phyloP scores from a whole-genome alignment of 2,329 filamentous ascomycete species.

The Spiromastix sp. region DNA sequence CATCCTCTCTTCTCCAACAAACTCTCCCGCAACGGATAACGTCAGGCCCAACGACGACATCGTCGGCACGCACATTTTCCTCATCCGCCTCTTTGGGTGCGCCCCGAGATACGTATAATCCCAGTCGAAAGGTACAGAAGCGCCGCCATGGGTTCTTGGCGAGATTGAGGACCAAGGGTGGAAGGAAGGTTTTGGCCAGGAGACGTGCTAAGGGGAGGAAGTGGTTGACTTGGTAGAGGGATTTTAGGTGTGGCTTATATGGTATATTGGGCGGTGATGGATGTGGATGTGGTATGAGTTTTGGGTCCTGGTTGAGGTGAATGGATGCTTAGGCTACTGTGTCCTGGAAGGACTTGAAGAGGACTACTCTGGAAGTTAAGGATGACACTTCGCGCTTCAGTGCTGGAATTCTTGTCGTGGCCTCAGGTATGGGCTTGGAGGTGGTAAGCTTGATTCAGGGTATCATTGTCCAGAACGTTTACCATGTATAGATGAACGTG shows the following conservation, averaged over 20 bases:
- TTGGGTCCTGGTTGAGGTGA: neutral
- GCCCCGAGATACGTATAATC: slow-evolving; percentile 47
- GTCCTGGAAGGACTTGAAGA: too few relatives aligned
- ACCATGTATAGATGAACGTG: too few relatives aligned
- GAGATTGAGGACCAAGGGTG: slow-evolving; percentile 42
- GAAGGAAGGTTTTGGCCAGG: slow-evolving; percentile 44
- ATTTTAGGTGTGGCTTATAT: too few relatives aligned
- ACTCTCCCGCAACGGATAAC: neutral
- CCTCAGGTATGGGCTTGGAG: too few relatives aligned
- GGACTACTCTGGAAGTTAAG: too few relatives aligned
- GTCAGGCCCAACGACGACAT: slow-evolving; percentile 26
- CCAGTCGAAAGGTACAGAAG: slow-evolving; percentile 50
- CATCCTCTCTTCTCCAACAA: neutral
- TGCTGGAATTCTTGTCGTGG: too few relatives aligned
- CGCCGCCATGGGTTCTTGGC: slow-evolving; percentile 51
- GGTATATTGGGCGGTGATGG: too few relatives aligned
- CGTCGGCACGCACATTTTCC: slow-evolving; percentile 30
- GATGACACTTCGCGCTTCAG: too few relatives aligned
- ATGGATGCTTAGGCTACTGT: too few relatives aligned
- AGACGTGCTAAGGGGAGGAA: slow-evolving; percentile 44
- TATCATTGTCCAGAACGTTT: too few relatives aligned
- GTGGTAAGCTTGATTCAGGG: too few relatives aligned
- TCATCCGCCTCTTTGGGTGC: slow-evolving; percentile 32
- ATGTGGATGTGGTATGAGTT: neutral
- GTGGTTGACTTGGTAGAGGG: slow-evolving; percentile 40